Percentiles rank a stretch among this genome's conserved stretches.
phyloP scores from a whole-genome alignment of 2,329 filamentous ascomycete species.

The Stagonosporopsis rhizophila region DNA sequence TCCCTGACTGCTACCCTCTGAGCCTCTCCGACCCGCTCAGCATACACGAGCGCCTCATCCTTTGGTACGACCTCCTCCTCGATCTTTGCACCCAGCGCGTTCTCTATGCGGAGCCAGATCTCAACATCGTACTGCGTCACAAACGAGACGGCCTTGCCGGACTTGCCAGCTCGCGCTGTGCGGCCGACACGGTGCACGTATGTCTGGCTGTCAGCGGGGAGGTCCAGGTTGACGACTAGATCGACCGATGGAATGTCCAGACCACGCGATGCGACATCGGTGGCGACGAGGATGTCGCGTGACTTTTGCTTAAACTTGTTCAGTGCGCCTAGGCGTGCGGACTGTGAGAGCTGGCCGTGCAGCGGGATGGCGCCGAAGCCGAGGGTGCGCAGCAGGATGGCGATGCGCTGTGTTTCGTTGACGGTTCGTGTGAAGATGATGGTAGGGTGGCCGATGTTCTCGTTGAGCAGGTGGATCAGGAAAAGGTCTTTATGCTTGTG shows the following conservation, averaged over 20 bases:
- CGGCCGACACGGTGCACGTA: conserved; percentile 90
- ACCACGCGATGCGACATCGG: conserved; percentile 91
- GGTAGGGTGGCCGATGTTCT: conserved; percentile 82
- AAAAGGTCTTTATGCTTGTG: conserved; percentile 88
- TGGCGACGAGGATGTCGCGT: conserved; percentile 89
- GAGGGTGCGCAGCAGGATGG: conserved; percentile 81
- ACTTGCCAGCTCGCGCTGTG: conserved; percentile 85
- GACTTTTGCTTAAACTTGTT: conserved; percentile 85
- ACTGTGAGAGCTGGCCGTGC: conserved; percentile 90
- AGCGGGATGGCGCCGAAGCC: conserved; percentile 92
- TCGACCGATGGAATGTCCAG: conserved; percentile 93
- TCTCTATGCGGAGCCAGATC: conserved; percentile 81
- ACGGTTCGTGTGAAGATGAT: conserved; percentile 95
- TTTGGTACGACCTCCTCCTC: conserved; percentile 72
- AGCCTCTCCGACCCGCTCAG: conserved; percentile 79
- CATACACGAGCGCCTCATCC: conserved; percentile 86
- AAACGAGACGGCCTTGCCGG: conserved; percentile 79
- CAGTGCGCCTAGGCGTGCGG: conserved; percentile 82
- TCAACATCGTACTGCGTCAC: conserved; percentile 90
- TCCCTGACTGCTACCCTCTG: conserved; percentile 79
- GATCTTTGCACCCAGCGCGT: conserved; percentile 79
- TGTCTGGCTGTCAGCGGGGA: conserved; percentile 85
- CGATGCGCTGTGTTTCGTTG: conserved; percentile 84
- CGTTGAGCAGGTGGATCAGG: conserved; percentile 84
- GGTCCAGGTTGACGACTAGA: conserved; percentile 83